phyloP scores from a whole-genome alignment of 192 early-diverging fungal genomes.

The Chytriomyces hyalinus region DNA sequence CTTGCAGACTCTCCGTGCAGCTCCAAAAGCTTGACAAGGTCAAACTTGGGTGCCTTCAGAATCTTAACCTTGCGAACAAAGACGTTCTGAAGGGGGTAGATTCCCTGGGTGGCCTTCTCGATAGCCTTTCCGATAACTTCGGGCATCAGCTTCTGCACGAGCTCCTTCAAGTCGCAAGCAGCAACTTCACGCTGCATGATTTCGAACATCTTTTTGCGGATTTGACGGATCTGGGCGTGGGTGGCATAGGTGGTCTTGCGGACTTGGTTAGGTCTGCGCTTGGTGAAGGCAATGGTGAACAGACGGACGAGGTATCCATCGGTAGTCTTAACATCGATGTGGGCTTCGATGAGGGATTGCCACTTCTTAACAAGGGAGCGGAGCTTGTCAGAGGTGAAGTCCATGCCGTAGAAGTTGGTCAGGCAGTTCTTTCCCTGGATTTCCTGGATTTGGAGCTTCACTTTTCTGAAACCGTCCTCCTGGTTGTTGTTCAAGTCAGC shows the following conservation, averaged over 20 bases:
- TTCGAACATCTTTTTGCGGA: conserved; percentile 99
- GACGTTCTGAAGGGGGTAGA: conserved; percentile 98
- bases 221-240: conserved; percentile 93
- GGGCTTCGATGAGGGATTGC: conserved; percentile 95
- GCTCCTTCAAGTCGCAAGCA: conserved; percentile 90
- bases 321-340: conserved; percentile 99
- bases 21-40: conserved; percentile 94
- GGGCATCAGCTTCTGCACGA: conserved; percentile 94
- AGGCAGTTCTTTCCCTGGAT: conserved; percentile 98
- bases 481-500: conserved; percentile 91
- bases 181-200: conserved; percentile 87
- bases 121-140: conserved; percentile 98
- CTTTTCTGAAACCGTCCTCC: conserved; percentile 95
- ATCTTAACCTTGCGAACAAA: conserved; percentile 99
- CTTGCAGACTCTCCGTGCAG: conserved; percentile 90
- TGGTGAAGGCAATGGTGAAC: conserved; percentile 97
- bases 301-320: conserved; percentile 99
- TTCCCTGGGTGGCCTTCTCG: conserved; percentile 94
- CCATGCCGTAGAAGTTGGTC: conserved; percentile 99
- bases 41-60: conserved; percentile 95
- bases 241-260: conserved; percentile 98
- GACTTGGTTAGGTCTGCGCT: conserved; percentile 90
- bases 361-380: conserved; percentile 99
- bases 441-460: conserved; percentile 97
- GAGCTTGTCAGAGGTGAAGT: conserved; percentile 99